Evolutionary conservation across 805 yeast genomes (phyloP).

Genomic region (Kregervanrija pseudodelftensis): DNA sequence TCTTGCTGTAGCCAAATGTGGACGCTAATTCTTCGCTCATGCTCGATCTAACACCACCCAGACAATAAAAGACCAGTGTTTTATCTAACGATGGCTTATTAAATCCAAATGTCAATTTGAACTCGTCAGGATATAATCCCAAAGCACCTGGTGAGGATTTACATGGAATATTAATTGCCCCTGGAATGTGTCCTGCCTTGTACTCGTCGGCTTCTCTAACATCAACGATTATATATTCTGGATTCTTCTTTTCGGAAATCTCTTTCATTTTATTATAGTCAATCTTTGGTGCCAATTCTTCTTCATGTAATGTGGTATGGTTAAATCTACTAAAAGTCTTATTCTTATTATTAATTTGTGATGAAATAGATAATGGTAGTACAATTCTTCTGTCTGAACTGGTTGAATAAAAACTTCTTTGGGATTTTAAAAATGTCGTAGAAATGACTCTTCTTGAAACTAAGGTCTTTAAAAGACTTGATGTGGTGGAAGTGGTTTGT

Average conservation of each 20-base stretch:
- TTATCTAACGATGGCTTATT: constrained; percentile 66
- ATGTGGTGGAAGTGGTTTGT: not conserved
- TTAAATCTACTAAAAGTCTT: no score
- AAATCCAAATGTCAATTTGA: constrained; percentile 73
- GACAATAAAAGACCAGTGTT: constrained; percentile 82
- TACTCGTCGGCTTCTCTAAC: constrained; percentile 87
- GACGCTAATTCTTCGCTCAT: constrained; percentile 89
- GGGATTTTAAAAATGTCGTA: no score
- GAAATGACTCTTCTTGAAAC: no score
- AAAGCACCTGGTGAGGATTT: constrained; percentile 91
- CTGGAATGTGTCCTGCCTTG: constrained; percentile 70
- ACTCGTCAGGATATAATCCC: constrained; percentile 70
- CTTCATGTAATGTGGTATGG: no score
- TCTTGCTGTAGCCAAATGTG: constrained; percentile 77
- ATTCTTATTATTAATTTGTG: no score
- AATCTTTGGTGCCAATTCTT: constrained; percentile 21
- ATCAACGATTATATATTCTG: constrained; percentile 61
- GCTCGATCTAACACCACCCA: constrained; percentile 85
- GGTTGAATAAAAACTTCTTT: no score
- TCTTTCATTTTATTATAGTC: constrained; percentile 29
- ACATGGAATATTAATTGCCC: constrained; percentile 81
- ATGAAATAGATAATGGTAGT: no score
- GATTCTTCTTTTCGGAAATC: constrained; percentile 37
- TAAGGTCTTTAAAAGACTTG: not conserved
- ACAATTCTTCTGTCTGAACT: no score